Conservation (phyloP, 2,329 filamentous ascomycete species). For the Epichloe uncinata region DNA sequence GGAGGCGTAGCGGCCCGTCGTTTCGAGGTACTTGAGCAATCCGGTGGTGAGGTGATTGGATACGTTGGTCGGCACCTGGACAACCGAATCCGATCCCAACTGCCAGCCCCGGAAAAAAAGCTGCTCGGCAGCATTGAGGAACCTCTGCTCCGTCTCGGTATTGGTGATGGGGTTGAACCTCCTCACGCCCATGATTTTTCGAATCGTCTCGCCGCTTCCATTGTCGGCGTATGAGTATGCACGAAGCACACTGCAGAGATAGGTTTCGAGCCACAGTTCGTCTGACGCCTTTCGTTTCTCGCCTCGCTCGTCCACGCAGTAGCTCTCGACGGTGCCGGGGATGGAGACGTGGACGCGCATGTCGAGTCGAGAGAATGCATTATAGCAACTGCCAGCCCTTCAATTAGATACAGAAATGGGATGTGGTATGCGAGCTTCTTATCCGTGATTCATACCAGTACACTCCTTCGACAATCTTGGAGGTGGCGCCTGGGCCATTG, state of each 20-base stretch:
- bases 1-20: constrained; percentile 84
- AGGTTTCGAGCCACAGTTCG: constrained; percentile 93
- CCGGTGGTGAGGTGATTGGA: constrained; percentile 94
- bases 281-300: constrained; percentile 91
- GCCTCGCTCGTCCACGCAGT: constrained; percentile 92
- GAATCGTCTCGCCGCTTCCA: constrained; percentile 84
- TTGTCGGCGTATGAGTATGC: constrained; percentile 96
- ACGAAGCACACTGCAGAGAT: constrained; percentile 84
- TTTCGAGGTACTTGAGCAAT: constrained; percentile 86
- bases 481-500: constrained; percentile 52
- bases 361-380: constrained; percentile 94
- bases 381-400: constrained; percentile 61
- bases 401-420: neutral
- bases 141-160: constrained; percentile 95
- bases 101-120: constrained; percentile 97
- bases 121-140: constrained; percentile 84
- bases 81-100: constrained; percentile 88
- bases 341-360: constrained; percentile 99
- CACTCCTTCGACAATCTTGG: constrained; percentile 85
- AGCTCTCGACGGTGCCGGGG: constrained; percentile 89
- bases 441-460: constrained; percentile 56
- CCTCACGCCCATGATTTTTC: constrained; percentile 93
- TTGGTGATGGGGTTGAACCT: constrained; percentile 96
- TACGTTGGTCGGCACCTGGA: constrained; percentile 93
- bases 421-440: too few species aligned